These are phyloP conservation scores for Pulveroboletus sp. DNA, from an alignment of 768 basidiomycete genomes.

Conservation along the genomic window DNA sequence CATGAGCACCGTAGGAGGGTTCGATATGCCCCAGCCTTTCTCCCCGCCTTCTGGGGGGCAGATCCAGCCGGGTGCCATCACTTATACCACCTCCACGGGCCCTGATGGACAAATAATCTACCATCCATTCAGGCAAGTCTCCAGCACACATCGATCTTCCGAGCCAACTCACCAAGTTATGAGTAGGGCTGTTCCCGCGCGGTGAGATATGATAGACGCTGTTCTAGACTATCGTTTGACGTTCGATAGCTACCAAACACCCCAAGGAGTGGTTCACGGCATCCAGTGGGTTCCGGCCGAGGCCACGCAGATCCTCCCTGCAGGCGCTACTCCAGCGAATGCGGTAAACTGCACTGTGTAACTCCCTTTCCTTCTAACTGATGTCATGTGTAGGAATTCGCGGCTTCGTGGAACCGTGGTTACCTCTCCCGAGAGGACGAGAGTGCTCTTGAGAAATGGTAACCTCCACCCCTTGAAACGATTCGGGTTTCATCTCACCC, in stretches of 20 bases:
- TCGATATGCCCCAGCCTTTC: conserved; percentile 30
- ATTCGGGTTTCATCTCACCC: conserved; percentile 12
- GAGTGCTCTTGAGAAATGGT: conserved; percentile 47
- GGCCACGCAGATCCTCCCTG: conserved; percentile 55
- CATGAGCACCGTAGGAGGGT: conserved; percentile 22
- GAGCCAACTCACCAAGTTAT: conserved; percentile 14
- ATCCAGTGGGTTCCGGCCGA: conserved; percentile 68
- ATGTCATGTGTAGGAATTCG: conserved; percentile 46
- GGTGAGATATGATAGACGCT: conserved; percentile 40
- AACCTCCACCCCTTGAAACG: conserved; percentile 8
- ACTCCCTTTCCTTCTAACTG: neutral
- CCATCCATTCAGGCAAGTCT: conserved; percentile 68
- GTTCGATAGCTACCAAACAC: conserved; percentile 61
- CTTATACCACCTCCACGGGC: conserved; percentile 63
- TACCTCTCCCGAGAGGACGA: conserved; percentile 39
- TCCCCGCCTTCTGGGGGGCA: conserved; percentile 34
- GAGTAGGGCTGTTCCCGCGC: conserved; percentile 66
- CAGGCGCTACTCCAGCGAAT: conserved; percentile 57
- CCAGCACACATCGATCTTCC: neutral
- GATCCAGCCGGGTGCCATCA: conserved; percentile 64
- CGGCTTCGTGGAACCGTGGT: conserved; percentile 51
- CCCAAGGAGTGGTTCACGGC: conserved; percentile 62
- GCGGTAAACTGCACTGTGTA: conserved; percentile 37
- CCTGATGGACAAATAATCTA: conserved; percentile 62
- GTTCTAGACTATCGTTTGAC: conserved; percentile 6